Evolutionary conservation across 2,329 filamentous ascomycete genomes (phyloP), one percentile per base, ranked within the genome.

Genomic region (Colletotrichum magnum): DNA sequence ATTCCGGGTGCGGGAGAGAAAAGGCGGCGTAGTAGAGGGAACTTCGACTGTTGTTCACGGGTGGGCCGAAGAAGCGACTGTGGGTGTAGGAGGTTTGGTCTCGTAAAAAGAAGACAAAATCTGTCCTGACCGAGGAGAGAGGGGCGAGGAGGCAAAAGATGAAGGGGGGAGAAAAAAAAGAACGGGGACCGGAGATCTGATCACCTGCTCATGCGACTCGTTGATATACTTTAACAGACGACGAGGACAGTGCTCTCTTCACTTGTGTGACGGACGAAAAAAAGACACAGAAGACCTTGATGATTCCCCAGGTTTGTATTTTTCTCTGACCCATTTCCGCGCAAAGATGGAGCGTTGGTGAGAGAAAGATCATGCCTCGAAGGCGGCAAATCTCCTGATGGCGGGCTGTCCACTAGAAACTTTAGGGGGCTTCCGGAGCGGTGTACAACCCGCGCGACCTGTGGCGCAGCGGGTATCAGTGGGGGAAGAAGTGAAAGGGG

Each of bases 351-450:
- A 69, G 62, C 64, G 62, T 47, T 67, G 50, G 52, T 56, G 62
- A 62, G 66, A 66, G 48, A 59, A 41, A 51, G 50, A 70, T 71
- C 69, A 71, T 45, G 69, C 66, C 60, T 69, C 57, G 52, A 59
- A 39, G 53, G 66, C 57, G 60, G 61, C 61, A 71, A 71, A 71
- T 71, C 69, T 69, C 61, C 69, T 71, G 69, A 70, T 67, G 43
- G 36, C 57, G 50, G 66, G 56, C 57, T 56, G 52, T 39, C 32
- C 32, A 36, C 32, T 10, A 36, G 32, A 36, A 36, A 36, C 32
- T 36, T 36, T 66, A 54, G 52, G 51, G 58, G 58, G 24, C 32
- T 13, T 39, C 56, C 51, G 56, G 57, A 61, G 62, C 62, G 67
- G 67, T 67, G 57, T 66, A 69, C 26, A 61, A 24, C 21, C 51